Evolutionary conservation across 305 asterid genomes (phyloP), one percentile per base, ranked within the genome.

Genomic region (Solanum hybrid): DNA sequence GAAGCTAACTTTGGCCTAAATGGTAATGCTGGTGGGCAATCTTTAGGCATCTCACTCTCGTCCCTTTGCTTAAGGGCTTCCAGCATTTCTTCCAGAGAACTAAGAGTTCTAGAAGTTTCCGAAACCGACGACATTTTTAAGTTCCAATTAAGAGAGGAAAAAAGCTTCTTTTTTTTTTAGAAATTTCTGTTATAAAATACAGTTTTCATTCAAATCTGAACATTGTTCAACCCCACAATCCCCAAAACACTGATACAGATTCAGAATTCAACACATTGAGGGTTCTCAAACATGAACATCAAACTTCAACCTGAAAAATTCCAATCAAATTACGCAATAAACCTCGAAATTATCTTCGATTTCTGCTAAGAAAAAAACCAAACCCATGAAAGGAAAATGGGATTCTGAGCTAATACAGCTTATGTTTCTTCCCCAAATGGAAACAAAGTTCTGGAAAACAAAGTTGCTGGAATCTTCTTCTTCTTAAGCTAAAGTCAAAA

Each of bases 61-160:
- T 95, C 97, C 82, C 94, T 94, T 51, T 91, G 94, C 94, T 91
- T 94, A 89, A 97, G 96, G 35, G 97, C 92, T 37, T 97, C 99
- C 94, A 97, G 92, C 99, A 97, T 97, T 87, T 93, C 99, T 95
- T 97, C 99, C 89, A 97, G 92, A 84, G 98, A 97, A 94, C 99
- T 97, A 90, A 97, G 94, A 88, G 94, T 92, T 18, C 93, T 69
- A 11, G 94, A 93, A 93, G 90, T 92, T 0, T 96, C 97, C 86
- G 98, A 94, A 64, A 93, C 92, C 11, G 96, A 92, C 90, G 95
- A 88, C 98, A 96, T 95, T 80, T 90, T 71, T 2, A 16, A 8
- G 39, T 83, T 46, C 35, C 74, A 12, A 46, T 10, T 26, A 82
- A 28, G 26, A 22, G 14, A 11, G 33, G 4, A 10, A 83, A 20